Base-by-base conservation (phyloP, 2,329 filamentous ascomycete genomes). In the Aspergillus cejpii region DNA sequence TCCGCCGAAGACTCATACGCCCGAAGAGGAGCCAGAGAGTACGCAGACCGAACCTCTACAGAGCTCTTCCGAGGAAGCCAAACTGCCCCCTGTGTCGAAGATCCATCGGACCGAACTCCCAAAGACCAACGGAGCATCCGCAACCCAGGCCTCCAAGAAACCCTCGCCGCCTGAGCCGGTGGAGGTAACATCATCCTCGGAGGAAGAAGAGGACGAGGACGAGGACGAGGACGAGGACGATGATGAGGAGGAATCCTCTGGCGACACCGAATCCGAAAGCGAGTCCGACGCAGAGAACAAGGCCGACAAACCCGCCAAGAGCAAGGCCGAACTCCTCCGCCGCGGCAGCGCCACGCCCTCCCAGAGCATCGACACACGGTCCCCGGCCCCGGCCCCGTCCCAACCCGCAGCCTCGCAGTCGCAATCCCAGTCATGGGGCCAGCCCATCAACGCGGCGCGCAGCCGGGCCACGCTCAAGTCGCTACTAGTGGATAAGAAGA, bases 101-200 rank as follows among this genome's bases (percentile, higher is more conserved):
- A 34, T 34, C 10, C 31, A 34, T n/a, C 31, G 31, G 8, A 15
- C 14, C 6, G 31, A 34, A 6, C 31, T 34, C 10, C 31, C 38
- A n/a, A 24, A 15, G 17, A 11, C 28, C 6, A 39, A 33, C 8
- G n/a, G 29, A 4, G 29, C 15, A 7, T 11, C 31, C 5, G 21
- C 21, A 10, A 31, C 5, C 23, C 23, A 43, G 12, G 15, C 14
- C 31, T 6, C 27, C 10, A 48, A 48, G 24, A 47, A 41, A 33
- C 3, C 37, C 3, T 23, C 39, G 3, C 23, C 33, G 4, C 8
- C 43, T 10, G 33, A 45, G 8, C 28, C 39, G 10, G 29, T 45
- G 5, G 33, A 41, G n/a, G 26, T 40, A 23, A 43, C 42, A 11
- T 48, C 49, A 4, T 43, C 49, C 3, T 41, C 45, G 4, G 43